Conservation (phyloP, 106 monocot genomes). For the Dendrobium catenatum region DNA sequence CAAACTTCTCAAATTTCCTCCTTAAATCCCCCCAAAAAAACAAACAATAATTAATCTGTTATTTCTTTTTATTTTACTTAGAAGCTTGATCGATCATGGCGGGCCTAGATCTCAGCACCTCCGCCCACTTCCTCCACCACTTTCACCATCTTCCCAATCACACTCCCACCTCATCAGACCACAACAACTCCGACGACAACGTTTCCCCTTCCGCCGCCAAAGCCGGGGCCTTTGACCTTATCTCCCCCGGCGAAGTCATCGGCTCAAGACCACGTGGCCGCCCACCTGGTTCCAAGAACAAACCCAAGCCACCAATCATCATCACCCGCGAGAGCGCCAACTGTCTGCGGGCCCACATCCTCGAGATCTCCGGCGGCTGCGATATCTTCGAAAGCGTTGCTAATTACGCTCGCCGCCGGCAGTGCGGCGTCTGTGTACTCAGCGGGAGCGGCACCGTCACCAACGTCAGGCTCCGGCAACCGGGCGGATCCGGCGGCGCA, state of each 20-base stretch:
- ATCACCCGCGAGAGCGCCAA: constrained; percentile 17
- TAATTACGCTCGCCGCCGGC: constrained; percentile 4
- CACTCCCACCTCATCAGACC: not conserved
- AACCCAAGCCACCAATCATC: constrained; percentile 8
- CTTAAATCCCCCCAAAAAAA: no score
- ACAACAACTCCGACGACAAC: not conserved
- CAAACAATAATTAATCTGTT: not conserved
- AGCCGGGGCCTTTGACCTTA: not conserved
- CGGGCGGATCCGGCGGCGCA: not conserved
- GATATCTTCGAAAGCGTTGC: constrained; percentile 9
- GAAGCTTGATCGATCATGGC: not conserved
- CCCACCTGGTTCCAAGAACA: constrained; percentile 10
- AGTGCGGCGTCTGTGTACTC: constrained; percentile 13
- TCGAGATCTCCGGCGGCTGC: constrained; percentile 10
- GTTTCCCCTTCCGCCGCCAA: not conserved
- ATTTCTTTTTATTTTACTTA: no score
- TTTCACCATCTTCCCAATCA: constrained; percentile 9
- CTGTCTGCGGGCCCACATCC: constrained; percentile 11
- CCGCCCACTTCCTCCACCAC: constrained; percentile 8
- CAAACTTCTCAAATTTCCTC: no score
- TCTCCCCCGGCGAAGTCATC: constrained; percentile 1
- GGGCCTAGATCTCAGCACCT: constrained; percentile 9
- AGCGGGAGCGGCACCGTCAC: constrained; percentile 8
- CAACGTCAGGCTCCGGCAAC: constrained; percentile 10
- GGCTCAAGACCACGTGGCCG: not conserved